phyloP scores from a whole-genome alignment of 1,284 basidiomycete genomes.

The Microbotryum silenes-acaulis region DNA sequence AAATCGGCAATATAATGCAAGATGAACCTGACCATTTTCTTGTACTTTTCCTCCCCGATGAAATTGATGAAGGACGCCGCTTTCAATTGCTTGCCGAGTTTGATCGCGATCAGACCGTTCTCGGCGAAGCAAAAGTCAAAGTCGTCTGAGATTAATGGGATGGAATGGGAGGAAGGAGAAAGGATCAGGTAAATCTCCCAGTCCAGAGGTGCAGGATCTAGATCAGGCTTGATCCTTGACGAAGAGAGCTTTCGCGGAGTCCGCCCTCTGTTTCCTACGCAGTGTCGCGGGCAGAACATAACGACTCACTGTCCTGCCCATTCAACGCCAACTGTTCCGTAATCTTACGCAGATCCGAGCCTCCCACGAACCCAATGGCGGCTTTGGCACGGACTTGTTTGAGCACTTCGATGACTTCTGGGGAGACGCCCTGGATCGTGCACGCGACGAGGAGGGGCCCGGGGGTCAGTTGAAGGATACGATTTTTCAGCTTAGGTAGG shows the following conservation, averaged over 20 bases:
- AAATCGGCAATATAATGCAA: slow-evolving; percentile 80
- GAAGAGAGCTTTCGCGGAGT: neutral
- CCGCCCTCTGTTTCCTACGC: neutral
- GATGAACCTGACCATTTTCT: slow-evolving; percentile 84
- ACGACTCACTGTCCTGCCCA: slow-evolving; percentile 40
- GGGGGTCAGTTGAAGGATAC: no score
- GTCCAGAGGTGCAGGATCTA: no score
- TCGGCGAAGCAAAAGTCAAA: slow-evolving; percentile 94
- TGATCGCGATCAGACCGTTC: slow-evolving; percentile 89
- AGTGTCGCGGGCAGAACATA: neutral
- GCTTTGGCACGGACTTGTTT: slow-evolving; percentile 61
- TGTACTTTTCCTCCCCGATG: slow-evolving; percentile 90
- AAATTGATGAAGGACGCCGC: slow-evolving; percentile 84
- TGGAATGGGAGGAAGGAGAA: neutral
- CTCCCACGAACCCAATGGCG: slow-evolving; percentile 79
- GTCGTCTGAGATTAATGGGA: slow-evolving; percentile 54
- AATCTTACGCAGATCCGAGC: slow-evolving; percentile 80
- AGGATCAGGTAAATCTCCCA: neutral
- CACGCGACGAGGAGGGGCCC: neutral
- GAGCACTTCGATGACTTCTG: slow-evolving; percentile 63
- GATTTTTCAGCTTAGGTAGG: no score
- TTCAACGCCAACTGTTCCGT: slow-evolving; percentile 62
- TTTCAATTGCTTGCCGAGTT: slow-evolving; percentile 62
- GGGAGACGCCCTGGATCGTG: slow-evolving; percentile 48
- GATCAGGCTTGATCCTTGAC: neutral